Evolutionary conservation across 2,329 filamentous ascomycete genomes (phyloP), one percentile per base, ranked within the genome.

Genomic region (Fusarium brachygibbosum): DNA sequence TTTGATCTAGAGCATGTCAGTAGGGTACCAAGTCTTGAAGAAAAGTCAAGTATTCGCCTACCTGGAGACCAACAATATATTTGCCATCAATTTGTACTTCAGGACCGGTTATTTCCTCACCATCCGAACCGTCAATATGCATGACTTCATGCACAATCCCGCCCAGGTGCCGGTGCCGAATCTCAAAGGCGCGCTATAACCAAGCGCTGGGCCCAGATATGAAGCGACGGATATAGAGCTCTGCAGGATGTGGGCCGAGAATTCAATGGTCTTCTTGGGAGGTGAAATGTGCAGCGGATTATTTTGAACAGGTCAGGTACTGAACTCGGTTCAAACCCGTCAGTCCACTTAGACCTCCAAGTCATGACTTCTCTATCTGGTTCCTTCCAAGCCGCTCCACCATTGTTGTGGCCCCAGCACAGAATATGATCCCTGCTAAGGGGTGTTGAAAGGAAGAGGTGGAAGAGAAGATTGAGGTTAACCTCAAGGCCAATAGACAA

Each of bases 391-490:
- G 29, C 40, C 23, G 21, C 21, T 12, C 3, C 44, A 7, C 23
- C 57, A 23, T 71, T 71, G n/a, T 62, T 12, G n/a, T 70, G 65
- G 4, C 69, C 61, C 61, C 65, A 70, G 38, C 70, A 23, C 12
- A 57, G 12, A 12, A 70, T 45, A 14, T 16, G 11, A 1, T 46
- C 14, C 5, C 2, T 8, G 16, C 54, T 57, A 1, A 38, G 32
- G 10, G 67, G 64, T 32, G 62, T 57, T 1, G 64, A 70, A n/a
- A 53, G 48, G 31, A 50, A 59, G 28, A 51, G 37, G 3, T 40
- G 25, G 23, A 70, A 69, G 17, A 71, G 46, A 16, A 12, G 23
- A 3, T 14, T 8, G 9, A 61, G 14, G 21, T 63, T 50, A 44
- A 53, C 3, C 13, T 61, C 19, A 48, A 54, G 9, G 5, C 21